Percentiles rank a stretch among this genome's conserved stretches.
Conservation (phyloP, 768 basidiomycete species). For the Termitomyces sp. region DNA sequence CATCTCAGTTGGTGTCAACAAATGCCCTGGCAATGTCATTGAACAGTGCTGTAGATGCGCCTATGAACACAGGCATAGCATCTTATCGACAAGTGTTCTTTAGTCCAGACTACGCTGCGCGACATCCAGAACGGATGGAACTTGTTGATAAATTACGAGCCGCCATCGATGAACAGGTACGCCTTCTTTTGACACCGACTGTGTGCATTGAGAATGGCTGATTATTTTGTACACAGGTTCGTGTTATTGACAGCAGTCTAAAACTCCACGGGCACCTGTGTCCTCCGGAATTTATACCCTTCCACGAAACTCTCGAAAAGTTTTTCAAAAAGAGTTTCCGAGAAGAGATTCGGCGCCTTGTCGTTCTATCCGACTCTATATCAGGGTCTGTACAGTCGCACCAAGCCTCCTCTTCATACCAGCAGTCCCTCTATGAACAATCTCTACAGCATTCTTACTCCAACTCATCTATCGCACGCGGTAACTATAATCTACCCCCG, state of each 20-base stretch:
- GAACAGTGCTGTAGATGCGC: slow-evolving; percentile 84
- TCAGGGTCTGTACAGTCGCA: slow-evolving; percentile 36
- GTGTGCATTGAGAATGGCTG: background rate
- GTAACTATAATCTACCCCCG: slow-evolving; percentile 45
- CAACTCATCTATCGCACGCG: slow-evolving; percentile 38
- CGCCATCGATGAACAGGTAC: slow-evolving; percentile 81
- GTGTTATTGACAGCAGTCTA: slow-evolving; percentile 80
- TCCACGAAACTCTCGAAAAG: slow-evolving; percentile 86
- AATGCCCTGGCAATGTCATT: slow-evolving; percentile 83
- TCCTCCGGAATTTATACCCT: slow-evolving; percentile 83
- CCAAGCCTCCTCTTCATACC: slow-evolving; percentile 37
- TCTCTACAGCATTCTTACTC: slow-evolving; percentile 47
- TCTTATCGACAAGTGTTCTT: slow-evolving; percentile 79
- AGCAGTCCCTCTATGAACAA: slow-evolving; percentile 45
- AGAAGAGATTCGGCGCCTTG: slow-evolving; percentile 75
- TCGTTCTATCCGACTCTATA: slow-evolving; percentile 47
- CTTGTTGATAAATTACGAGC: slow-evolving; percentile 67
- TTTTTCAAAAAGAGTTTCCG: slow-evolving; percentile 84
- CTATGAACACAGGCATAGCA: slow-evolving; percentile 70
- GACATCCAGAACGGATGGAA: slow-evolving; percentile 67
- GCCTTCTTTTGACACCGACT: slow-evolving; percentile 12
- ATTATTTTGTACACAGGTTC: slow-evolving; percentile 44
- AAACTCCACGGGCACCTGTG: slow-evolving; percentile 81
- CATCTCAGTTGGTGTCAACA: slow-evolving; percentile 66
- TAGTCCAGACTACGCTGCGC: slow-evolving; percentile 58